A percentile compares a stretch with the other conserved stretches of the same genome.
Conservation (phyloP, 768 basidiomycete genomes). For the Boletus sp. region DNA sequence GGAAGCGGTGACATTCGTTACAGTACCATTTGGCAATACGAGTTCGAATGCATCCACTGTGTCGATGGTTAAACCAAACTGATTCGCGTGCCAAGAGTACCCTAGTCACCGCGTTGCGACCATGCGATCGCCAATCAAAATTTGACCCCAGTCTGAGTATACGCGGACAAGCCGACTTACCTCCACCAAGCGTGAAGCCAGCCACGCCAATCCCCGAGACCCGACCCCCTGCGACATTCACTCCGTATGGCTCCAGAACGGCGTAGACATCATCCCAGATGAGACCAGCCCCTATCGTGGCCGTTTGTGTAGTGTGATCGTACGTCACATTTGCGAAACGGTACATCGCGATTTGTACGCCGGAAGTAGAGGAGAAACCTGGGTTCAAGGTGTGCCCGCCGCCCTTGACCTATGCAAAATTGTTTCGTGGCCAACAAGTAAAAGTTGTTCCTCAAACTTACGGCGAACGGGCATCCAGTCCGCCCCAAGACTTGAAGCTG, state of each 20-base stretch:
- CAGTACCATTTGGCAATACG: slow-evolving; percentile 53
- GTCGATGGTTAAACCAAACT: slow-evolving; percentile 55
- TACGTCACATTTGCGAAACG: slow-evolving; percentile 46
- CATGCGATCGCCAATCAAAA: slow-evolving; percentile 7
- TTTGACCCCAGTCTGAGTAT: not conserved
- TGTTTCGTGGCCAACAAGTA: not conserved
- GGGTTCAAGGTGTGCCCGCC: slow-evolving; percentile 56
- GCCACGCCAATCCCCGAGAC: slow-evolving; percentile 58
- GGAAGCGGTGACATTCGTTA: slow-evolving; percentile 34
- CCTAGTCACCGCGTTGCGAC: slow-evolving; percentile 34
- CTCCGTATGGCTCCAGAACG: slow-evolving; percentile 44
- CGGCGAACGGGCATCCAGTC: slow-evolving; percentile 52
- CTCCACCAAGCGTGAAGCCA: slow-evolving; percentile 59
- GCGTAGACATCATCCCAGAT: slow-evolving; percentile 68
- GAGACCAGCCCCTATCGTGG: slow-evolving; percentile 38
- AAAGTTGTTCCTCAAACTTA: slow-evolving; percentile 21
- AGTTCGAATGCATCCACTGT: slow-evolving; percentile 55
- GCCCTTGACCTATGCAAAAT: slow-evolving; percentile 49
- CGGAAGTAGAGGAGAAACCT: slow-evolving; percentile 57
- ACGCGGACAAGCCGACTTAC: slow-evolving; percentile 21
- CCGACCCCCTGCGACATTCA: slow-evolving; percentile 58
- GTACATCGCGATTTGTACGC: slow-evolving; percentile 56
- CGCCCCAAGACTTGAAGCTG: slow-evolving; percentile 48
- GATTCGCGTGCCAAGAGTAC: slow-evolving; percentile 64
- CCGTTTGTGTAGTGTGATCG: slow-evolving; percentile 38